phyloP scores from a whole-genome alignment of 441 rosid genomes.

The Flueggea neowawraea region DNA sequence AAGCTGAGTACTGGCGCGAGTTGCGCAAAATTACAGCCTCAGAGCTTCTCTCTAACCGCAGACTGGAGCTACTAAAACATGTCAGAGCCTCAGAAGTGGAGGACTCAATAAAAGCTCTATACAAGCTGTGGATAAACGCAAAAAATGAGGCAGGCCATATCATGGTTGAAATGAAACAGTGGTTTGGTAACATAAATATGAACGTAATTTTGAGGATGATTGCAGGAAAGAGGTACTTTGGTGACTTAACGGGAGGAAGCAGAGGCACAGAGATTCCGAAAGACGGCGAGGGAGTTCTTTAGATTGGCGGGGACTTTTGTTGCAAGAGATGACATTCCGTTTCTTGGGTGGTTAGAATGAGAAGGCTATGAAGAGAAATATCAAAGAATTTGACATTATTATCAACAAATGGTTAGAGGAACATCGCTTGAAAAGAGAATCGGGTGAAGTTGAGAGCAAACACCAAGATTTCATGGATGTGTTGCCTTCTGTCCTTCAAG shows the following conservation, averaged over 20 bases:
- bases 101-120: conserved; percentile 23
- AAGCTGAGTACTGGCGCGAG: conserved; percentile 39
- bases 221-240: conserved; percentile 29
- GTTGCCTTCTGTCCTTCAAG: conserved; percentile 36
- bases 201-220: conserved; percentile 44
- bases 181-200: conserved; percentile 30
- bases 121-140: conserved; percentile 21
- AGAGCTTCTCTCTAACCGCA: conserved; percentile 41
- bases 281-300: conserved; percentile 31
- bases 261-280: conserved; percentile 19
- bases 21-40: conserved; percentile 34
- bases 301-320: conserved; percentile 25
- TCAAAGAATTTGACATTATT: conserved; percentile 30
- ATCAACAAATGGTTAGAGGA: conserved; percentile 40
- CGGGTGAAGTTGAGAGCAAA: conserved; percentile 1
- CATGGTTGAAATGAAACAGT: conserved; percentile 34
- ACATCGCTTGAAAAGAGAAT: conserved; percentile 19
- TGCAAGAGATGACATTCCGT: conserved; percentile 41
- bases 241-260: conserved; percentile 12
- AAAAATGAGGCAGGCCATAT: conserved; percentile 11
- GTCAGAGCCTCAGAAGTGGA: conserved; percentile 34
- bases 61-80: conserved; percentile 34
- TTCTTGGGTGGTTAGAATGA: conserved; percentile 50
- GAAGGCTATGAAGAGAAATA: conserved; percentile 41
- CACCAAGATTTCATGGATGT: conserved; percentile 44